These are phyloP conservation scores for Metschnikowia cerradonensis DNA, from an alignment of 805 yeast species.

Conservation along the genomic window DNA sequence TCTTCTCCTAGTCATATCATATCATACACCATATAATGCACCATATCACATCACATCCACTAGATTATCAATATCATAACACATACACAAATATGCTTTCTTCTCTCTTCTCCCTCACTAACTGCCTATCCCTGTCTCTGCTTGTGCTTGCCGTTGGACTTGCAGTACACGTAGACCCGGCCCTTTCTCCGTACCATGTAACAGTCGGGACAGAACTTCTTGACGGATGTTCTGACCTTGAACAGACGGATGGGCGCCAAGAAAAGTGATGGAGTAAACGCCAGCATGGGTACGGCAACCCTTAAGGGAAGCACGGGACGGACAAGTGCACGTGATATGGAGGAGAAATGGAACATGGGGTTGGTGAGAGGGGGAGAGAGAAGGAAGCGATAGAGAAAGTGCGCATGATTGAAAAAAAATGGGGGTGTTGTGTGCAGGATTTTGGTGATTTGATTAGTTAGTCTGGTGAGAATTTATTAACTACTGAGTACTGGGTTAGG, in stretches of 20 bases:
- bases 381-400: neutral
- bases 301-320: constrained; percentile 9
- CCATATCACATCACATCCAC: too few relatives aligned
- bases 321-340: constrained; percentile 14
- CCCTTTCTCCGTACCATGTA: constrained; percentile 92
- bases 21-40: too few relatives aligned
- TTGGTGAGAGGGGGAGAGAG: neutral
- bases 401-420: neutral
- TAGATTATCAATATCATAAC: too few relatives aligned
- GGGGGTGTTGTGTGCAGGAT: neutral
- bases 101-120: neutral
- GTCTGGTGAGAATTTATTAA: too few relatives aligned
- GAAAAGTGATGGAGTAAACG: constrained; percentile 9
- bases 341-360: constrained; percentile 15
- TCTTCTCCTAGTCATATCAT: too few relatives aligned
- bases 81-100: too few relatives aligned
- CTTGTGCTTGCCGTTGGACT: constrained; percentile 67
- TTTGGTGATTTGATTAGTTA: too few relatives aligned
- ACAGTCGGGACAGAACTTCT: constrained; percentile 90
- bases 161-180: constrained; percentile 88
- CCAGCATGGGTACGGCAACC: constrained; percentile 4
- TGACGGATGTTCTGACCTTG: constrained; percentile 89
- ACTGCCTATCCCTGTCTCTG: constrained; percentile 18
- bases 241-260: constrained; percentile 51
- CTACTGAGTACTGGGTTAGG: too few relatives aligned